Evolutionary conservation across 148 eudicot genomes (phyloP).

Genomic region (Amaranthus cruentus): DNA sequence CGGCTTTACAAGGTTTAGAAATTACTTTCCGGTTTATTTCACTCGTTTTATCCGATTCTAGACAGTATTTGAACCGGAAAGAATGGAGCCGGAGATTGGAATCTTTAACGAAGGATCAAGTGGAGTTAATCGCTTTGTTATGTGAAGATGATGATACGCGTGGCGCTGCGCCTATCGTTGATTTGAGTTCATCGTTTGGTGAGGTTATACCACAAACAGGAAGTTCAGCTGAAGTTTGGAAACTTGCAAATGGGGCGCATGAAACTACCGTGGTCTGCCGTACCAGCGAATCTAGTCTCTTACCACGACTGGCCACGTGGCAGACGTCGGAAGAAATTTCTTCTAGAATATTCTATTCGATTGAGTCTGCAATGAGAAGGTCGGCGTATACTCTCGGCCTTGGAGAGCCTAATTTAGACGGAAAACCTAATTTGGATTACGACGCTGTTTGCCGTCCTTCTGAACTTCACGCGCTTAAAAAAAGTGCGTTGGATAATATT

Average conservation of each 20-base stretch:
- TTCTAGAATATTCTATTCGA: conserved; percentile 40
- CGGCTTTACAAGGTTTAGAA: conserved; percentile 62
- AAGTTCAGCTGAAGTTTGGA: conserved; percentile 64
- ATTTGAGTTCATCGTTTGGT: conserved; percentile 38
- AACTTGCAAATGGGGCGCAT: conserved; percentile 15
- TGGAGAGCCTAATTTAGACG: conserved; percentile 65
- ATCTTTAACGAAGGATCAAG: conserved; percentile 36
- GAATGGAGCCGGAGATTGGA: conserved; percentile 65
- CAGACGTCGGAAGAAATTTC: conserved; percentile 40
- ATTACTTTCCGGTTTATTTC: conserved; percentile 71
- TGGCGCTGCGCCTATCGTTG: conserved; percentile 44
- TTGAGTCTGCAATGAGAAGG: conserved; percentile 55
- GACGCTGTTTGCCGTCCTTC: conserved; percentile 59
- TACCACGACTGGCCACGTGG: conserved; percentile 68
- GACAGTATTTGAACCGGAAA: conserved; percentile 50
- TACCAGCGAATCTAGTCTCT: conserved; percentile 43
- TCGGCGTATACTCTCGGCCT: conserved; percentile 62
- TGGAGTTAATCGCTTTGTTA: conserved; percentile 47
- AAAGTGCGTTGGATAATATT: conserved; percentile 25
- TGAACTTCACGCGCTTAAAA: conserved; percentile 51
- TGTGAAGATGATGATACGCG: conserved; percentile 39
- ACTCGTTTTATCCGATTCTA: conserved; percentile 42
- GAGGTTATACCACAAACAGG: conserved; percentile 37
- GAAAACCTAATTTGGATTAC: conserved; percentile 64
- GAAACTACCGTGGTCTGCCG: conserved; percentile 52